Base-by-base conservation (phyloP, 768 basidiomycete species). In the Phylloporus arenicola region DNA sequence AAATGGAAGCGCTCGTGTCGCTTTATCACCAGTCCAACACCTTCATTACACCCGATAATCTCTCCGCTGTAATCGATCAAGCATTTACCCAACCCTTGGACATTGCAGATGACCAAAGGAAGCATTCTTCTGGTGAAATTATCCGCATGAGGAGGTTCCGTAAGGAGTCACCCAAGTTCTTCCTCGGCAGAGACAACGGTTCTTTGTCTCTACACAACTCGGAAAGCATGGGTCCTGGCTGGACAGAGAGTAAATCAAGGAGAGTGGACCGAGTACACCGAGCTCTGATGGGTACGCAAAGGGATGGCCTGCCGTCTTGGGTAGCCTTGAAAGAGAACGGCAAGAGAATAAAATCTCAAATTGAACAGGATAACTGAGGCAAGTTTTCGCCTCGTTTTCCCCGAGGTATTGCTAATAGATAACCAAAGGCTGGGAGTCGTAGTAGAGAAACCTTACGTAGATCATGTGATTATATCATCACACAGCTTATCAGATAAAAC, bases 21-120 rank as follows among this genome's bases (percentile, higher is more conserved):
- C 77, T 91, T 47, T 91, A 90, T 71, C 88, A 92, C 72, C 80
- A 88, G 69, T 70, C 83, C 43, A 80, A 80, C 50, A 70, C 72
- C 2, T 88, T 86, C 71, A 77, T 92, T 55, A 87, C 87, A 11
- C 72, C 72, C 19, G 83, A 86, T 55, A 89, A 79, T 59, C 78
- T 92, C 27, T 74, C 78, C 17, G 59, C 74, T 19, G 72, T 70
- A 49, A 89, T 90, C 48, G 84, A 88, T 68, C 65, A 75, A 14
- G 82, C 81, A 1, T 89, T 91, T 57, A 65, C 64, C 40, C 61
- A 51, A 34, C 63, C 57, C 2, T 14, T 52, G 39, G 41, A 31
- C 22, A 43, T 60, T 13, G 43, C 30, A 10, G 58, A 63, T 29
- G 64, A 65, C 20, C 49, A 53, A 20, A 58, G 44, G 22, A 56